Percentiles rank a stretch among this genome's conserved stretches.
Evolutionary conservation across 164 flowering plant genomes (phyloP).

Genomic region (Piper longum): DNA sequence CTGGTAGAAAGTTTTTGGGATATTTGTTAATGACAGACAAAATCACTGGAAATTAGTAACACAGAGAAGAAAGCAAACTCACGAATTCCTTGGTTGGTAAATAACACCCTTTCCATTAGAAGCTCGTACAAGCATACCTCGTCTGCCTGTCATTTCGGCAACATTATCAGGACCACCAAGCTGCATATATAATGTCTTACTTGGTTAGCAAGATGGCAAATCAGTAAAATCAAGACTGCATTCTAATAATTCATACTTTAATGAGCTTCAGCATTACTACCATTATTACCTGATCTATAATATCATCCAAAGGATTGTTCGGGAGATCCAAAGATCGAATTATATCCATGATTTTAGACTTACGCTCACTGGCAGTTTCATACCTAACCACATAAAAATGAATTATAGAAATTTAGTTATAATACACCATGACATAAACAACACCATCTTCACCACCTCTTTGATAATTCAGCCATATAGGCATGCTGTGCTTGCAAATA

Average conservation of each 20-base stretch:
- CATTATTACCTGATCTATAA: conserved; percentile 74
- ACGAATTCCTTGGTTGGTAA: conserved; percentile 92
- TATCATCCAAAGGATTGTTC: conserved; percentile 93
- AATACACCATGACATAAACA: neutral
- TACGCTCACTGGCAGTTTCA: conserved; percentile 76
- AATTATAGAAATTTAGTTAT: no score
- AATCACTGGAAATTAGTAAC: neutral
- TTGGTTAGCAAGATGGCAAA: neutral
- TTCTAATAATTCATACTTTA: neutral
- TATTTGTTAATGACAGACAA: neutral
- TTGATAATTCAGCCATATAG: conserved; percentile 50
- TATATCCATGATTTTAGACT: conserved; percentile 65
- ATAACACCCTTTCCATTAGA: conserved; percentile 88
- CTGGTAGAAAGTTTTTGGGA: conserved; percentile 18
- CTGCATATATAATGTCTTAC: conserved; percentile 23
- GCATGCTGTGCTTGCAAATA: conserved; percentile 51
- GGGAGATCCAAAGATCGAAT: conserved; percentile 83
- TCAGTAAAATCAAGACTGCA: neutral
- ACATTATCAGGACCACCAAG: conserved; percentile 96
- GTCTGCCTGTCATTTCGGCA: conserved; percentile 96
- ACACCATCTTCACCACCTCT: conserved; percentile 33
- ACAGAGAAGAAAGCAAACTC: conserved; percentile 24
- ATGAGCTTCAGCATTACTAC: neutral
- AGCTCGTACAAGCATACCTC: conserved; percentile 94
- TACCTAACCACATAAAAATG: conserved; percentile 29